Evolutionary conservation across 2,329 filamentous ascomycete genomes (phyloP).

Genomic region (Emmonsia crescens): DNA sequence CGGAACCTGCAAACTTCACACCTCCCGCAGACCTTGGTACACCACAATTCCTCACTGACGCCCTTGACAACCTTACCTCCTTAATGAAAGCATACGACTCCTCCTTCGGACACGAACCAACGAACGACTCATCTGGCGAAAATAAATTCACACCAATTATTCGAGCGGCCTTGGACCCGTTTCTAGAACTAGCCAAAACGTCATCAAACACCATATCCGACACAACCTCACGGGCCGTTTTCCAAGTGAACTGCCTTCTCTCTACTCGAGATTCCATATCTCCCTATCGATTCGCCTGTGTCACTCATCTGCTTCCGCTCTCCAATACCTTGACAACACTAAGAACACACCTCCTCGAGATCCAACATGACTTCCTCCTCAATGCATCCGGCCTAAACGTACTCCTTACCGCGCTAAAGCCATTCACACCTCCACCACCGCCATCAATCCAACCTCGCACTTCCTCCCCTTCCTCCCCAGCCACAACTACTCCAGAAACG

Average conservation of each 20-base stretch:
- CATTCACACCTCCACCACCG: conserved; percentile 20
- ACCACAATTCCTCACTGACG: conserved; percentile 70
- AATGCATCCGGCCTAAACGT: conserved; percentile 60
- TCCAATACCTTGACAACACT: conserved; percentile 42
- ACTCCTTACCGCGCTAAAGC: conserved; percentile 49
- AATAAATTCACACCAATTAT: conserved; percentile 66
- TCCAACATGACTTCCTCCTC: conserved; percentile 63
- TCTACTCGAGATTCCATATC: conserved; percentile 29
- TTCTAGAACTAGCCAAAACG: conserved; percentile 55
- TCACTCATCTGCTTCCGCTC: conserved; percentile 45
- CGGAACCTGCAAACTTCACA: conserved; percentile 61
- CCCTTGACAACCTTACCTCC: conserved; percentile 62
- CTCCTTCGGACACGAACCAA: conserved; percentile 45
- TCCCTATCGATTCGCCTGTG: conserved; percentile 50
- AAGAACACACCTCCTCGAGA: conserved; percentile 47
- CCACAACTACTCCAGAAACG: not conserved
- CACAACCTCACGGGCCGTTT: conserved; percentile 37
- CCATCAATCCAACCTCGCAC: conserved; percentile 6
- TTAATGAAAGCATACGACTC: conserved; percentile 83
- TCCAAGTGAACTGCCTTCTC: conserved; percentile 38
- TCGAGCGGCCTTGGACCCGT: conserved; percentile 73
- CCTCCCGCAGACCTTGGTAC: conserved; percentile 62
- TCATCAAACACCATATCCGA: conserved; percentile 34
- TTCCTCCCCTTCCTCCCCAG: not conserved
- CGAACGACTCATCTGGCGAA: conserved; percentile 45